Evolutionary conservation across 2,329 filamentous ascomycete species (phyloP), one percentile per base, ranked within the genome.

Genomic region (Xylariales sp.): DNA sequence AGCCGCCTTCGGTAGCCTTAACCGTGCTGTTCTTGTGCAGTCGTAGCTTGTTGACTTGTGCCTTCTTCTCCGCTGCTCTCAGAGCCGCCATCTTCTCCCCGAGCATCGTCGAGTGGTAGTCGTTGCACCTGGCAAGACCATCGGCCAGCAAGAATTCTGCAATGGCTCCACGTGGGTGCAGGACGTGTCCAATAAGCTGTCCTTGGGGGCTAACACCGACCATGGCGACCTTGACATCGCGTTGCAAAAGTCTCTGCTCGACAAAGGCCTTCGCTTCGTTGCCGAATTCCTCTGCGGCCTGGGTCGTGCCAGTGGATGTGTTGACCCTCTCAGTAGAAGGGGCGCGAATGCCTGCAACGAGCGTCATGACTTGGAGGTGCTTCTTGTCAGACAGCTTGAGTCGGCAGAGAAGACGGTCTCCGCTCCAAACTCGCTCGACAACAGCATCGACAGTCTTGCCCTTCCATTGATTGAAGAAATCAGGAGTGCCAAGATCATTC

Each of bases 21-120:
- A 80, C 78, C 23, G 88, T 83, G 55, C 88, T 83, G 47, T 85
- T 78, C 60, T 87, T 88, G 72, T 93, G 94, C 13, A 97, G 59
- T 32, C 88, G 87, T 30, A 84, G 73, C 54, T 85, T 84, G 48
- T 77, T 76, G 48, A 81, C 76, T 64, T 89, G 89, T 5, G 93
- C 93, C 41, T 77, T 70, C 61, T 87, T 91, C 68, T 98, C 93
- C 2, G 93, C 90, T 47, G 86, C 79, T 46, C 93, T 81, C 40
- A 97, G 78, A 41, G 76, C 62, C 29, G 84, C 82, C 93, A 98
- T 98, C 53, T 91, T 87, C 34, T 79, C 70, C 30, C 93, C 93
- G 10, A 98, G 77, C 67, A 96, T 74, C 27, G 89, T 94, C 1
- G 91, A 95, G 68, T 98, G 93, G 65, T 93, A 90, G 63, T 98